Conservation (phyloP, 2,329 filamentous ascomycete species). For the Cladosporium oxysporum region DNA sequence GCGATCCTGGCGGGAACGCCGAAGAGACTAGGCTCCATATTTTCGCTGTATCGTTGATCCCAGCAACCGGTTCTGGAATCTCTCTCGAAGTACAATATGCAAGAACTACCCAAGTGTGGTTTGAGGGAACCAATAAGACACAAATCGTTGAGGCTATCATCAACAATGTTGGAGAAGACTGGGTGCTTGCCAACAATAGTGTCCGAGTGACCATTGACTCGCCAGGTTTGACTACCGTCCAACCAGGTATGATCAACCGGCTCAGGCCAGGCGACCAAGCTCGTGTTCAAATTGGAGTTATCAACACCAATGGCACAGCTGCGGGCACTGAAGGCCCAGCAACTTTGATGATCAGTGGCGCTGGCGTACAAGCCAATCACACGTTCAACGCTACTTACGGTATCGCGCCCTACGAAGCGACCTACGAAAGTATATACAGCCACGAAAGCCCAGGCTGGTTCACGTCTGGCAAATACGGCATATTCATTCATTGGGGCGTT, state of each 20-base stretch:
- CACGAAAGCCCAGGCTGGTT: constrained; percentile 57
- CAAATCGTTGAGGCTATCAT: constrained; percentile 43
- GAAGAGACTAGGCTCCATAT: constrained; percentile 40
- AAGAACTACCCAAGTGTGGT: constrained; percentile 45
- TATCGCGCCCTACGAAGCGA: constrained; percentile 37
- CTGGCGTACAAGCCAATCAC: constrained; percentile 31
- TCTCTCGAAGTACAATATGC: constrained; percentile 42
- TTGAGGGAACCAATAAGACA: constrained; percentile 42
- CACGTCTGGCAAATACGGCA: constrained; percentile 56
- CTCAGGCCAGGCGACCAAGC: constrained; percentile 45
- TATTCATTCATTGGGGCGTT: constrained; percentile 62
- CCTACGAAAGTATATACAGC: constrained; percentile 42
- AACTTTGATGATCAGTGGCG: constrained; percentile 34
- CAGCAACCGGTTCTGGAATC: constrained; percentile 31
- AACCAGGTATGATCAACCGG: constrained; percentile 41
- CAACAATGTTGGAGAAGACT: constrained; percentile 42
- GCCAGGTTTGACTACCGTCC: constrained; percentile 37
- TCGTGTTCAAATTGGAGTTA: constrained; percentile 41
- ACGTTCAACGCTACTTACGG: constrained; percentile 41
- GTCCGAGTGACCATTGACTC: constrained; percentile 41
- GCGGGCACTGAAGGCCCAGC: constrained; percentile 36
- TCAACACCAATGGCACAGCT: constrained; percentile 36
- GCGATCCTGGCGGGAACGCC: constrained; percentile 34
- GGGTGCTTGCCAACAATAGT: constrained; percentile 37
- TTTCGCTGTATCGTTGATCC: constrained; percentile 42